Base-by-base conservation (phyloP, 2,329 filamentous ascomycete species). In the Alternaria atra region DNA sequence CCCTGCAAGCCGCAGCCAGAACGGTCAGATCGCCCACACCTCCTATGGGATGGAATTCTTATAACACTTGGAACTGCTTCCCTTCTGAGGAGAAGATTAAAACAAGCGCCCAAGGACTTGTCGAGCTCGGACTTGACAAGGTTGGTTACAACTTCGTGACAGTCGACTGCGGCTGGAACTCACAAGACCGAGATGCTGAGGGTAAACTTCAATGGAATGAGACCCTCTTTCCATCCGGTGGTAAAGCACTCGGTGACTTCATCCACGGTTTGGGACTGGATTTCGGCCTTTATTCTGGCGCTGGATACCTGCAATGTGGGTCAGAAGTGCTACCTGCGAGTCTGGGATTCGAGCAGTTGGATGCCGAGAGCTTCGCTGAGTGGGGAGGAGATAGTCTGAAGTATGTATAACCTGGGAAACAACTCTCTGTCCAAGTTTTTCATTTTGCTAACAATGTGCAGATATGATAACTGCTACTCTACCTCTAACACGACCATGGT, bases 131-230 rank as follows among this genome's bases (percentile, higher is more conserved):
- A 0, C 79, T 88, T 1, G 79, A 80, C 0, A 78, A 82, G 3
- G 74, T 85, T 0, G 87, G 87, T 6, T 89, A 90, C 67, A 80
- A 77, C 2, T 83, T 84, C 56, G 83, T 88, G 32, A 86, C 85
- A 0, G 81, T 83, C 0, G 87, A 89, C 66, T 89, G 86, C 55
- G 87, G 87, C 0, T 89, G 87, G 87, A 81, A 76, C 5, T 72
- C 78, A 4, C 60, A 73, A 3, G 67, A 80, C 34, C 73, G 80
- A 53, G 61, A 84, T 37, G 69, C 75, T 0, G 73, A 85, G 9
- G 83, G 82, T 2, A 78, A 78, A 20, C 73, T 86, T 3, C 81
- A 83, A 12, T 87, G 84, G 81, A 84, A 87, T 55, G 64, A 73
- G 6, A 80, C 73, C 0, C 67, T 81, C 1, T 87, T 87, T 30